Base-by-base conservation (phyloP, 495 filamentous ascomycete genomes). In the Hypoxylon fragiforme region DNA sequence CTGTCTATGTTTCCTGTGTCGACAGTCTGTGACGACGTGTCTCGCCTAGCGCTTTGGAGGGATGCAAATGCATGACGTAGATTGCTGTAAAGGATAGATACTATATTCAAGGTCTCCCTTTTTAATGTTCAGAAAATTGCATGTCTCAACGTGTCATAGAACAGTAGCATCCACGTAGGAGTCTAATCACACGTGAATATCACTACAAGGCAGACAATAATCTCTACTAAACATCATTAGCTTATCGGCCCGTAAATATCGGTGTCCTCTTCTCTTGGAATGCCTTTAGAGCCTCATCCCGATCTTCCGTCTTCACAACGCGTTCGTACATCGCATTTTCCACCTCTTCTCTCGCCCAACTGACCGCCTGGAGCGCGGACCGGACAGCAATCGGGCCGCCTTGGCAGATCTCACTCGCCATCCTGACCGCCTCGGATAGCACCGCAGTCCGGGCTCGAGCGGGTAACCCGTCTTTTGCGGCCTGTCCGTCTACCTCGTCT, bases 251-350 rank as follows among this genome's bases (percentile, higher is more conserved):
- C 62, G 78, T 86, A 63, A 95, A 96, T 16, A 82, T 79, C 18
- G 92, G 91, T 77, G 82, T 91, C 67, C 92, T 82, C 84, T 95
- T 96, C 80, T 96, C 91, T 54, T 74, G 76, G 76, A 97, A 97
- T 24, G 92, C 92, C 56, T 65, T 76, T 65, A 97, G 73, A 57
- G 91, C 92, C 79, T 96, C 92, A 64, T 85, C 73, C 48, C 91
- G 79, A 77, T 97, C 92, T 66, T 91, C 83, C 5, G 89, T 95
- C 56, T 79, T 78, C 20, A 96, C 76, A 3, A 96, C 90, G 20
- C 80, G 73, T 57, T 86, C 81, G 71, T 97, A 97, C 63, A 86
- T 89, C 54, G 73, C 69, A 71, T 87, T 88, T 72, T 96, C 92
- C 20, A 80, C 76, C 64, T 77, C 78, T 71, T 89, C 88, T 40